Evolutionary conservation across 2,329 filamentous ascomycete species (phyloP).

Genomic region (Microcyclospora tardicrescens): DNA sequence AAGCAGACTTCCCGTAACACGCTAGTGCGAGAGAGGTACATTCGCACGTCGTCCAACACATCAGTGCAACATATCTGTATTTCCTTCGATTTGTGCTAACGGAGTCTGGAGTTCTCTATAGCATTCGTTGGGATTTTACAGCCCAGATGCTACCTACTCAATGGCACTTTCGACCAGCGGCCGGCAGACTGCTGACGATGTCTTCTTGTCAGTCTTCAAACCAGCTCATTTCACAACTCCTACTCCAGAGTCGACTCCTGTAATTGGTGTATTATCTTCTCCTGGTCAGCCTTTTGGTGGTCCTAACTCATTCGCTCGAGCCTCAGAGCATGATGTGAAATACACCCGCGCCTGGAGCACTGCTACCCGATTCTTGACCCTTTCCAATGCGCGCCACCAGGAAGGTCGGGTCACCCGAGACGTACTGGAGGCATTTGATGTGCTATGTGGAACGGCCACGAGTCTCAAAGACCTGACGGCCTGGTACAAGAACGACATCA

Average conservation of each 20-base stretch:
- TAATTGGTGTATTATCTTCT: constrained; percentile 26
- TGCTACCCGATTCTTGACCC: constrained; percentile 29
- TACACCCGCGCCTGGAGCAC: constrained; percentile 33
- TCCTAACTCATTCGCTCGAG: constrained; percentile 24
- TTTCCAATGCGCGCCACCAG: constrained; percentile 1
- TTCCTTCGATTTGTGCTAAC: no score
- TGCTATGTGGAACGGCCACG: constrained; percentile 4
- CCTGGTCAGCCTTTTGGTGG: constrained; percentile 30
- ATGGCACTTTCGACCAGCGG: no score
- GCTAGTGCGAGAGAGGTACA: no score
- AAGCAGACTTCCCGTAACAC: no score
- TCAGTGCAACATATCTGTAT: no score
- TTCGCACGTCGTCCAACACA: no score
- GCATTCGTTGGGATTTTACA: no score
- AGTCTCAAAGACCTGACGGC: constrained; percentile 23
- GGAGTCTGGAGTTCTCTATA: no score
- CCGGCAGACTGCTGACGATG: constrained; percentile 1
- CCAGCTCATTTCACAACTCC: constrained; percentile 30
- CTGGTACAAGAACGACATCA: constrained; percentile 35
- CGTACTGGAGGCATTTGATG: constrained; percentile 7
- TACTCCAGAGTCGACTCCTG: constrained; percentile 32
- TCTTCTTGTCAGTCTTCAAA: constrained; percentile 36
- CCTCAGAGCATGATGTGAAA: constrained; percentile 22
- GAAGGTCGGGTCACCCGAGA: constrained; percentile 4
- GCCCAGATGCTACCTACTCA: no score